These are phyloP conservation scores for Hanseniaspora thailandica DNA, from an alignment of 805 yeast species.

Conservation along the genomic window DNA sequence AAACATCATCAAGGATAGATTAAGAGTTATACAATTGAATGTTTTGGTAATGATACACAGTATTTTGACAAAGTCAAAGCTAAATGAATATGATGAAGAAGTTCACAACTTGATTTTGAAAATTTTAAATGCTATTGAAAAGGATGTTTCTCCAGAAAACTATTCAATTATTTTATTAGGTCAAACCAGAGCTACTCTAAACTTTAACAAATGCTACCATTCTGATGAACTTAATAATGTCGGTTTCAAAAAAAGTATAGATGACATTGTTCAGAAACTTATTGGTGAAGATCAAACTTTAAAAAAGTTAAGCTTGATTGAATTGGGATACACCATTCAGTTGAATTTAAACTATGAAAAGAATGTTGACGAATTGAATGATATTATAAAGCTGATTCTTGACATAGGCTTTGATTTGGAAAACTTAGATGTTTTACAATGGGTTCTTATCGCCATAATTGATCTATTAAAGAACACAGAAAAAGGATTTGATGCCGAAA, in stretches of 20 bases:
- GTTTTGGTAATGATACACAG: slow-evolving; percentile 54
- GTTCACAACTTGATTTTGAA: not conserved
- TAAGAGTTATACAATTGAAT: slow-evolving; percentile 48
- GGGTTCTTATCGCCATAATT: slow-evolving; percentile 2
- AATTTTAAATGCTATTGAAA: not conserved
- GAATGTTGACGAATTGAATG: not conserved
- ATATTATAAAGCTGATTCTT: not conserved
- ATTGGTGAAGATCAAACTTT: not conserved
- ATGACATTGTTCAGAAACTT: not conserved
- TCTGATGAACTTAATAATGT: too few relatives aligned
- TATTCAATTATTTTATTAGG: not conserved
- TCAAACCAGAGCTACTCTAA: not conserved
- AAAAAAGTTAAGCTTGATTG: not conserved
- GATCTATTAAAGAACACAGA: not conserved
- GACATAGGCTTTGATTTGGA: not conserved
- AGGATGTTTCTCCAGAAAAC: not conserved
- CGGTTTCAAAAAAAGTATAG: not conserved
- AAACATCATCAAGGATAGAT: slow-evolving; percentile 26
- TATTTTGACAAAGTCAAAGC: slow-evolving; percentile 15
- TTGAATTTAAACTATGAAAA: not conserved
- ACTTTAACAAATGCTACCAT: not conserved
- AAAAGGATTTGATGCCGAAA: not conserved
- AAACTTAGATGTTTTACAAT: not conserved
- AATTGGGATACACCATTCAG: not conserved
- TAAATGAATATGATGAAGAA: not conserved